Base-by-base conservation (phyloP, 768 basidiomycete species). In the Sporobolomyces pararoseus region DNA sequence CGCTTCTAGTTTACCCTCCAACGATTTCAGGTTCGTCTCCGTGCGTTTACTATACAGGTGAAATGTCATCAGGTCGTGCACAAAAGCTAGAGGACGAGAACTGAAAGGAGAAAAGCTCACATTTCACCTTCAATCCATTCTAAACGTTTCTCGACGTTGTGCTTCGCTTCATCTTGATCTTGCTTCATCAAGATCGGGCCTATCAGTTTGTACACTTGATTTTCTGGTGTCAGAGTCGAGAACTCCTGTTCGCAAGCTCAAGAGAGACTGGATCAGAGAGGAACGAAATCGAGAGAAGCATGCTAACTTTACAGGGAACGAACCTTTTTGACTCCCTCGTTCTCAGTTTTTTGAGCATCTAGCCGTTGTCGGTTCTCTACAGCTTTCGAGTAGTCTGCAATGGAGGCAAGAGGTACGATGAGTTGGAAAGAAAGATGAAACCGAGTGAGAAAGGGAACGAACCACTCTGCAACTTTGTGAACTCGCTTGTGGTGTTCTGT, bases 181-280 rank as follows among this genome's bases (percentile, higher is more conserved):
- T 97, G 94, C 75, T 88, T 85, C 13, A 97, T 87, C 32, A 97
- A 84, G 9, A 94, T 88, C 1, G 92, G 91, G 1, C 95, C 95
- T 46, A 95, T 84, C 35, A 90, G 85, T 82, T 97, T 98, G 83
- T 87, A 98, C 10, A 98, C 85, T 21, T 83, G 84, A 77, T 93
- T 95, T 68, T 86, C 84, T 6, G 86, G 81, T 50, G 87, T 88
- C 64, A 97, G 79, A 34, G 83, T 81, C 23, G 83, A 81, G 77
- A 98, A 92, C 81, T 97, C 95, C 93, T 97, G 78, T 31, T 34
- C n/a, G 49, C 32, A 21, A 50, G 61, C 21, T 10, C 25, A 3
- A 49, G 39, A 21, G 35, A 65, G 64, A 47, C 6, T 52, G 49
- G 2, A 19, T 51, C n/a, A 9, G 47, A 9, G 44, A 25, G 9